Evolutionary conservation across 2,329 filamentous ascomycete genomes (phyloP), one percentile per base, ranked within the genome.

Genomic region (Thelonectria discophora): DNA sequence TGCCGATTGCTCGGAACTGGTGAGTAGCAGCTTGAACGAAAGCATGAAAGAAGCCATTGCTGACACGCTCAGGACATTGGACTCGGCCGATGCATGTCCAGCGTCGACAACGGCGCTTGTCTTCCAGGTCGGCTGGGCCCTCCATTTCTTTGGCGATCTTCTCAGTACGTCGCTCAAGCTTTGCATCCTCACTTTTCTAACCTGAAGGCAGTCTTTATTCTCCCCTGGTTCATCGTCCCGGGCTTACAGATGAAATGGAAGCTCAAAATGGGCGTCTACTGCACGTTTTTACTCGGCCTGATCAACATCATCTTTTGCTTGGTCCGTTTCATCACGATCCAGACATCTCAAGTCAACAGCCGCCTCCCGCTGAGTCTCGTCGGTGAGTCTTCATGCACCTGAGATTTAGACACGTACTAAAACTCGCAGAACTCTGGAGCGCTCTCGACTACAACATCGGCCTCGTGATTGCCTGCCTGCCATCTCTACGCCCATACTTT

Each of bases 271-370:
- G 51, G 56, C 9, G 34, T 59, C 18, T 60, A 56, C 7, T 60
- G 50, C 6, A 58, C 67, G n/a, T 69, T 69, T 13, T 56, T 69
- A 1, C 55, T 70, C 0, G 68, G 68, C 0, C 15, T 69, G 0
- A 46, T 70, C 12, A 66, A 70, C 3, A 67, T 70, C 8, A 54
- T 67, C 2, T 67, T 70, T 15, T 64, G 66, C 1, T 13, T 70
- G 3, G 55, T 69, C 2, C 66, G 68, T 3, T 70, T 65, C n/a
- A 20, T 70, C 3, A 61, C 56, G 4, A 52, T 70, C 2, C 54
- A 61, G 11, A 50, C 64, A 2, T 43, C 40, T 2, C 6, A 18
- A 43, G 34, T 54, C 51, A 46, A 51, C 55, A 15, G 12, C 30
- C 12, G 1, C 24, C 1, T 58, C 6, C 59, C 68, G 1, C 66